Evolutionary conservation across 495 filamentous ascomycete genomes (phyloP), one percentile per base, ranked within the genome.

Genomic region (Podospora bellae-mahoneyi): DNA sequence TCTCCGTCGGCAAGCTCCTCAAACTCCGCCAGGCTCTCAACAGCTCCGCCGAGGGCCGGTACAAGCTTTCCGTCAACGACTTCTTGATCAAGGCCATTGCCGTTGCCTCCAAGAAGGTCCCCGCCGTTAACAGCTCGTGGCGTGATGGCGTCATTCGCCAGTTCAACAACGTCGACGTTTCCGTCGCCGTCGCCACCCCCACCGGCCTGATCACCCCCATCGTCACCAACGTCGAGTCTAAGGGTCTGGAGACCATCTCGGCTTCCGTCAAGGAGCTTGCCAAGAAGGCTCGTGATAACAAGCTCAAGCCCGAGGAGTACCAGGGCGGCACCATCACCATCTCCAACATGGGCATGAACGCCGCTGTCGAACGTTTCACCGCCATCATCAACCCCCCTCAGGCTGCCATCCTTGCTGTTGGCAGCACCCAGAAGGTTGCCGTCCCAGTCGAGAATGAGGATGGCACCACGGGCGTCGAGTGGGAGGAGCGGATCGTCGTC

Each of bases 281-380:
- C 76, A 97, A 95, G 87, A 93, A 93, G 78, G 96, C 95, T 56
- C 86, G 91, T 62, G 96, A 98, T 68, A 92, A 93, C 82, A 99
- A 98, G 88, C 91, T 99, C 71, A 97, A 97, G 88, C 96, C 96
- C 34, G 93, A 99, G 79, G 93, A 99, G 81, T 99, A 94, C 89
- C 94, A 97, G 83, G 96, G 96, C 58, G 96, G 96, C 78, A 97
- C 93, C 72, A 96, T 99, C 83, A 97, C 94, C 77, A 99, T 99
- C 83, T 94, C 90, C 83, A 99, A 99, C 88, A 97, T 99, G 96
- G 96, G 96, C 78, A 98, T 98, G 95, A 99, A 99, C 86, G 73
- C 89, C 10, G 96, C 96, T 53, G 88, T 99, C 69, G 93, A 97
- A 77, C 88, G 92, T 72, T 99, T 99, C 85, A 97, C 96, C n/a